Conservation (phyloP, 768 basidiomycete species). For the Russula olivacea region DNA sequence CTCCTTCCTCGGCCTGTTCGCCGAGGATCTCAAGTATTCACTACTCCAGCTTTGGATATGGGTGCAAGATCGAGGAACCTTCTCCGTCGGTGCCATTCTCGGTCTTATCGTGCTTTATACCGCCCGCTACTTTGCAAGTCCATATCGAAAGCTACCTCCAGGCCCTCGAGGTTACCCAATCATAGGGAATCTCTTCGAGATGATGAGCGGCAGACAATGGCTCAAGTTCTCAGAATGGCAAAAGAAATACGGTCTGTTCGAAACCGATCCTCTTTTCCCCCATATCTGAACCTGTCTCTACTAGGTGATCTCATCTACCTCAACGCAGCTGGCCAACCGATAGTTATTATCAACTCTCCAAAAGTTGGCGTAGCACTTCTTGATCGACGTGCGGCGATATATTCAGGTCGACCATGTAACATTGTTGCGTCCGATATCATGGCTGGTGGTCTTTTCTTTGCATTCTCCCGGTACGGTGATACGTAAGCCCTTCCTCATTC, state of each 20-base stretch:
- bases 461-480: background rate
- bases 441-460: background rate
- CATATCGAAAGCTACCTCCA: background rate
- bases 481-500: background rate
- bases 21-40: background rate
- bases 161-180: background rate
- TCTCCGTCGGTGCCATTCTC: background rate
- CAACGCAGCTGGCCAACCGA: background rate
- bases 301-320: constrained; percentile 1
- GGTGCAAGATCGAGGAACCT: background rate
- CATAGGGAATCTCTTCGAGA: background rate
- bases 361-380: background rate
- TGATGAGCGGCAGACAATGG: background rate
- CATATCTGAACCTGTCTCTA: too few relatives aligned
- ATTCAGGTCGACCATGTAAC: background rate
- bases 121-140: background rate
- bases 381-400: background rate
- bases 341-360: background rate
- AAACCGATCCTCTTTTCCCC: background rate
- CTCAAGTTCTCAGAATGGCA: background rate
- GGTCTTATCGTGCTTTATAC: background rate
- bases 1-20: background rate
- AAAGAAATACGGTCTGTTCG: background rate
- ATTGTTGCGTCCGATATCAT: background rate
- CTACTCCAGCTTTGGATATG: background rate